A percentile compares a stretch with the other conserved stretches of the same genome.
Conservation (phyloP, 345 rosid species). For the Brassica carinata region DNA sequence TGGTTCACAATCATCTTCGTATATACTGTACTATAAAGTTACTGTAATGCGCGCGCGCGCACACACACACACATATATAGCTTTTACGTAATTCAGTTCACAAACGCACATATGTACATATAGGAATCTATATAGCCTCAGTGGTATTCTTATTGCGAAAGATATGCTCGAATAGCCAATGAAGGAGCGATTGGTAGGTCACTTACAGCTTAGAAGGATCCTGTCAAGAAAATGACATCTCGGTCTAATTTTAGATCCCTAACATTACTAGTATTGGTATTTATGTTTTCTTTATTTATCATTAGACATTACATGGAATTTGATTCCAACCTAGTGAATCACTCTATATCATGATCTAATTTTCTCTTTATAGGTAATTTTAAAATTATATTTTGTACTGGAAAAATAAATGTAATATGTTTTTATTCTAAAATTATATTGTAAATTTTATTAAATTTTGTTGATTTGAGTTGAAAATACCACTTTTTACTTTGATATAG, state of each 20-base stretch:
- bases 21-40: too few species aligned
- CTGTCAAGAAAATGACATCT: conserved; percentile 17
- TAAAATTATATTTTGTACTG: background rate
- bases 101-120: too few species aligned
- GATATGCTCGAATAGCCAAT: conserved; percentile 24
- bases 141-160: conserved; percentile 6
- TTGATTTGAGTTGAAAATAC: too few species aligned
- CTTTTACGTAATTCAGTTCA: too few species aligned
- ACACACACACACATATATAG: too few species aligned
- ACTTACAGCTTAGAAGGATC: conserved; percentile 4
- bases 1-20: too few species aligned
- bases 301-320: conserved; percentile 6
- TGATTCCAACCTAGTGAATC: conserved; percentile 27
- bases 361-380: background rate
- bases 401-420: too few species aligned
- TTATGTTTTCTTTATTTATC: background rate
- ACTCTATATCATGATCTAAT: background rate
- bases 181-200: conserved; percentile 13
- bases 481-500: too few species aligned
- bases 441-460: too few species aligned
- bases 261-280: conserved; percentile 10
- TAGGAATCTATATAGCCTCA: background rate
- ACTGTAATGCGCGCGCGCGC: too few species aligned
- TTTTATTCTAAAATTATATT: too few species aligned
- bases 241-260: conserved; percentile 22